Percentiles rank a stretch among this genome's conserved stretches.
Conservation (phyloP, 1,284 basidiomycete species). For the Pisolithus thermaeus region DNA sequence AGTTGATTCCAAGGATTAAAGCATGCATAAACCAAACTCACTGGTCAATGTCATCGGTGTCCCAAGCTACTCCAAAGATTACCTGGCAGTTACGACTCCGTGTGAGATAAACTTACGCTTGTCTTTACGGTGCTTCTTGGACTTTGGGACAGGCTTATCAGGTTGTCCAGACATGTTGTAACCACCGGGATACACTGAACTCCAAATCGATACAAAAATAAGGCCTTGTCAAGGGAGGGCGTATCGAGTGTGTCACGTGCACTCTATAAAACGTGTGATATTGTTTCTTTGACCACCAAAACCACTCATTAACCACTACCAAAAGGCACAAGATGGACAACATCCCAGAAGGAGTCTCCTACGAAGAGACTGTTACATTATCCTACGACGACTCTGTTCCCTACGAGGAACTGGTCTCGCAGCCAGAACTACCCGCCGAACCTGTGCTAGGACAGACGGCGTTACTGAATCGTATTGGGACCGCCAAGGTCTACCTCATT, state of each 20-base stretch:
- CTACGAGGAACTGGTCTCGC: conserved; percentile 45
- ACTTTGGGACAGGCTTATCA: conserved; percentile 50
- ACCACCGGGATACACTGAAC: neutral
- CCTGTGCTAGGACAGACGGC: conserved; percentile 22
- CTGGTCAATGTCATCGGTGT: conserved; percentile 98
- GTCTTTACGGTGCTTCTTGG: conserved; percentile 90
- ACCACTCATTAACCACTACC: neutral
- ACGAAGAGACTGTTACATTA: conserved; percentile 24
- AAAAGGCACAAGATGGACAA: conserved; percentile 32
- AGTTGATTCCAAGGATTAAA: conserved; percentile 10
- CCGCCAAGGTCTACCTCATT: conserved; percentile 62
- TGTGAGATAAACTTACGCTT: conserved; percentile 59
- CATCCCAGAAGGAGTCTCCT: conserved; percentile 20
- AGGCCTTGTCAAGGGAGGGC: neutral
- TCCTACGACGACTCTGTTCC: conserved; percentile 50
- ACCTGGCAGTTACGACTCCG: neutral
- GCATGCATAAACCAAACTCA: conserved; percentile 39
- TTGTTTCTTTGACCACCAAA: neutral
- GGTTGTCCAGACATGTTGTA: conserved; percentile 41
- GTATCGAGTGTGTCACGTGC: neutral
- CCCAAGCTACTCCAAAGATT: conserved; percentile 69
- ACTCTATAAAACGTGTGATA: neutral
- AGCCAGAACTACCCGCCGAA: conserved; percentile 16
- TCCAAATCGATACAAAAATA: neutral
- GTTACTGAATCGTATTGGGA: conserved; percentile 61